Base-by-base conservation (phyloP, 805 yeast genomes). In the Teunomyces gatunensis region DNA sequence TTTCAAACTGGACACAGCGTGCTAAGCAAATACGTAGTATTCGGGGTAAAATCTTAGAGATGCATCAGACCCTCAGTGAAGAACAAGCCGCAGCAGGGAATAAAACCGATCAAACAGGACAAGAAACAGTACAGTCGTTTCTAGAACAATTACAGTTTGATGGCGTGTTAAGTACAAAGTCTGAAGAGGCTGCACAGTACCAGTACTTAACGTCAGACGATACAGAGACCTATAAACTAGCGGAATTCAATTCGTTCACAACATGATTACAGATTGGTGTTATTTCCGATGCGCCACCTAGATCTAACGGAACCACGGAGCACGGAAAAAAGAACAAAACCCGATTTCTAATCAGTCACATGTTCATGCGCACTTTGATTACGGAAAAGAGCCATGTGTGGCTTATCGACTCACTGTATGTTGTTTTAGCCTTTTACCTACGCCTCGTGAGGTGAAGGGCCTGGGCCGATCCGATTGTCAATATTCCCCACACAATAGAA, bases 1-100 rank as follows among this genome's bases (percentile, higher is more conserved):
- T 74, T 6, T 77, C 84, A 34, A 83, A 77, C 56, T 88, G 96
- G 95, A 74, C 79, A 13, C 80, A 80, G 53, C 71, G 96, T 49
- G 74, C 80, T 53, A 77, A 71, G 47, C 89, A 84, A 54, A 74
- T 85, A 17, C 52, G 54, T 11, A 52, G 54, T 1, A 49, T 73
- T n/a, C 58, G 65, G 21, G 54, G 57, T 9, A 65, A 66, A 41
- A 60, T 71, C 2, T 35, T 56, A 5, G 55, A 57, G 37, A 58
- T 49, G 27, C 74, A 69, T 53, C 48, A 55, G 18, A 52, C 47
- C 5, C 48, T 69, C 5, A 56, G 53, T 23, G 69, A 69, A 28
- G 70, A 65, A 44, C 40, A 37, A n/a, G 40, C 40, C 6, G 40
- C 17, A 59, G 61, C 36, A 34, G 33, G 40, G 41, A 29, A 36